A percentile compares a stretch with the other conserved stretches of the same genome.
Conservation (phyloP, 2,329 filamentous ascomycete genomes). For the Hymenoscyphus infarciens region DNA sequence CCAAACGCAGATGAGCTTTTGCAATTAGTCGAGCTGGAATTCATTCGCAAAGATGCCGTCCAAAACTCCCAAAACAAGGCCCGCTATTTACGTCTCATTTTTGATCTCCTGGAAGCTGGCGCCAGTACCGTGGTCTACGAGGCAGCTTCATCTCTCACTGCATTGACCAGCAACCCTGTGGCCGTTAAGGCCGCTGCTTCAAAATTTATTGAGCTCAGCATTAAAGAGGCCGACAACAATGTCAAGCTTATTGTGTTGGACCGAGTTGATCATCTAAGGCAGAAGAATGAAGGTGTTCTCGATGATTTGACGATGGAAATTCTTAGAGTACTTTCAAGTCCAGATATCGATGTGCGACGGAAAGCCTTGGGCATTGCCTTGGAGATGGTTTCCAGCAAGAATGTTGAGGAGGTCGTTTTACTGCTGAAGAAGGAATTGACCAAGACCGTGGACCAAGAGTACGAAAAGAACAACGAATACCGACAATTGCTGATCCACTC, state of each 20-base stretch:
- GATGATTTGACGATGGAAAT: constrained; percentile 98
- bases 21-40: constrained; percentile 91
- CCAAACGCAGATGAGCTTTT: constrained; percentile 91
- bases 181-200: constrained; percentile 93
- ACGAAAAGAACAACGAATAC: constrained; percentile 97
- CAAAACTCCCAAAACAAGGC: constrained; percentile 95
- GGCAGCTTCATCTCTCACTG: constrained; percentile 89
- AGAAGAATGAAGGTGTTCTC: constrained; percentile 84
- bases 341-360: constrained; percentile 90
- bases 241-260: constrained; percentile 98
- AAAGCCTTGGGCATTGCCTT: constrained; percentile 88
- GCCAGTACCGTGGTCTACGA: constrained; percentile 97
- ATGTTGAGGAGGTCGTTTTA: constrained; percentile 95
- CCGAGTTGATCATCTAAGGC: constrained; percentile 81
- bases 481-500: constrained; percentile 92
- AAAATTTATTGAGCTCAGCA: constrained; percentile 95
- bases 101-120: constrained; percentile 89
- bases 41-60: constrained; percentile 96
- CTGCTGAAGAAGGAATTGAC: constrained; percentile 95
- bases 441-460: constrained; percentile 97
- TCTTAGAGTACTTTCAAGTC: constrained; percentile 86
- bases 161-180: constrained; percentile 92
- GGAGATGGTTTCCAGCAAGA: constrained; percentile 98
- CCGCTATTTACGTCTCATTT: constrained; percentile 88
- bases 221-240: constrained; percentile 98